Conservation (phyloP, 192 early-diverging fungal species). For the Coemansia sp. region DNA sequence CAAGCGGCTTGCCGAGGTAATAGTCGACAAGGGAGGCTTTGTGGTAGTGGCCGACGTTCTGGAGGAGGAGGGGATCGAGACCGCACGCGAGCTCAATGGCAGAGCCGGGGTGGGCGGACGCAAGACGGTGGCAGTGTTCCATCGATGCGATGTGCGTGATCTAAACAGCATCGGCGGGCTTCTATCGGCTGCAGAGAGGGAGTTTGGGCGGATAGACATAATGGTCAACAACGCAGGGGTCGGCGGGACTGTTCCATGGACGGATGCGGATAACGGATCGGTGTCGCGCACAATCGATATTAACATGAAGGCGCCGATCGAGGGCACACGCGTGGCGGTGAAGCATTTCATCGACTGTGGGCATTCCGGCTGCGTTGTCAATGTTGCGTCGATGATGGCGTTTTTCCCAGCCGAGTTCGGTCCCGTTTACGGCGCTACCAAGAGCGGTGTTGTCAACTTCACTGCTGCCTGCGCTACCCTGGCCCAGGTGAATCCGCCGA, state of each 20-base stretch:
- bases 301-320: conserved; percentile 73
- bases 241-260: conserved; percentile 48
- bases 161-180: conserved; percentile 36
- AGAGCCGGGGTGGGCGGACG: not conserved
- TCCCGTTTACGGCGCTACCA: conserved; percentile 76
- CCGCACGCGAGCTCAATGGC: conserved; percentile 44
- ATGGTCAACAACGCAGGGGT: conserved; percentile 69
- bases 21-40: conserved; percentile 62
- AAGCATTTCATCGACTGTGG: conserved; percentile 56
- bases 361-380: conserved; percentile 69
- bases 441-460: conserved; percentile 71
- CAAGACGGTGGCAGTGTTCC: conserved; percentile 39
- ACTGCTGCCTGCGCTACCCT: conserved; percentile 55
- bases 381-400: conserved; percentile 75
- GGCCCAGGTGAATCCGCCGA: conserved; percentile 34
- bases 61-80: conserved; percentile 38
- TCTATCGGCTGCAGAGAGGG: conserved; percentile 37
- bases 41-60: conserved; percentile 67
- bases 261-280: conserved; percentile 49
- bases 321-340: conserved; percentile 72
- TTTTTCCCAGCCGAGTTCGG: conserved; percentile 58
- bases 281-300: conserved; percentile 65
- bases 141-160: conserved; percentile 57
- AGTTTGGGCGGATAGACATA: conserved; percentile 64
- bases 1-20: conserved; percentile 59